These are phyloP conservation scores for Blastobotrys niveus DNA, from an alignment of 1,139 yeast genomes.

Conservation along the genomic window DNA sequence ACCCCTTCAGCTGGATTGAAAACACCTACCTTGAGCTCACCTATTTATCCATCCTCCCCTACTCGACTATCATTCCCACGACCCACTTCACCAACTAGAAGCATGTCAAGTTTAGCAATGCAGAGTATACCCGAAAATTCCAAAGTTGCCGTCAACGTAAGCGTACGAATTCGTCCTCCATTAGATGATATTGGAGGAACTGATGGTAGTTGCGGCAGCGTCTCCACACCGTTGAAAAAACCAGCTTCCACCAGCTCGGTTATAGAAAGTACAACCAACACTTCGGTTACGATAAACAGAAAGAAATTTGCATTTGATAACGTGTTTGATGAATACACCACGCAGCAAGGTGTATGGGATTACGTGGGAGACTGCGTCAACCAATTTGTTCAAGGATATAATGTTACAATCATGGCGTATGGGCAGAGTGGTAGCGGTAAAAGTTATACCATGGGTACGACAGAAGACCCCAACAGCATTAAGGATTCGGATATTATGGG, in stretches of 20 bases:
- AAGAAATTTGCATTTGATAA: conserved; percentile 25
- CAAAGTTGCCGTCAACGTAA: conserved; percentile 20
- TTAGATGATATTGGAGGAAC: conserved; percentile 10
- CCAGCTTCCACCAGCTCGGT: neutral
- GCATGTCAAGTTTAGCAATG: conserved; percentile 9
- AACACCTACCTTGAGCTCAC: conserved; percentile 11
- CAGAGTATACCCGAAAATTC: neutral
- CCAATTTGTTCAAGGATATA: conserved; percentile 26
- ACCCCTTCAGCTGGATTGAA: too few species aligned
- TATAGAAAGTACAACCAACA: conserved; percentile 6
- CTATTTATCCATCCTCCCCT: conserved; percentile 10
- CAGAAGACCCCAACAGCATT: conserved; percentile 15
- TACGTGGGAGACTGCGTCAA: conserved; percentile 19
- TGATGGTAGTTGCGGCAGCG: too few species aligned
- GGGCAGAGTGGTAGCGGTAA: conserved; percentile 36
- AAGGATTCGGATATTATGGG: conserved; percentile 19
- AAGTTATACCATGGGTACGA: conserved; percentile 33
- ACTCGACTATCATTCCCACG: conserved; percentile 1
- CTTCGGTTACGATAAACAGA: conserved; percentile 9
- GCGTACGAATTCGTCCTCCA: conserved; percentile 20
- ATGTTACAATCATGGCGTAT: conserved; percentile 33
- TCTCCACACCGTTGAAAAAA: neutral
- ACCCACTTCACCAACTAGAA: conserved; percentile 8
- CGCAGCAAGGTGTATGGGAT: conserved; percentile 25
- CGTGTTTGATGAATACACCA: conserved; percentile 22